Conservation (phyloP, 257 asterid genomes). For the Solanum acaule region DNA sequence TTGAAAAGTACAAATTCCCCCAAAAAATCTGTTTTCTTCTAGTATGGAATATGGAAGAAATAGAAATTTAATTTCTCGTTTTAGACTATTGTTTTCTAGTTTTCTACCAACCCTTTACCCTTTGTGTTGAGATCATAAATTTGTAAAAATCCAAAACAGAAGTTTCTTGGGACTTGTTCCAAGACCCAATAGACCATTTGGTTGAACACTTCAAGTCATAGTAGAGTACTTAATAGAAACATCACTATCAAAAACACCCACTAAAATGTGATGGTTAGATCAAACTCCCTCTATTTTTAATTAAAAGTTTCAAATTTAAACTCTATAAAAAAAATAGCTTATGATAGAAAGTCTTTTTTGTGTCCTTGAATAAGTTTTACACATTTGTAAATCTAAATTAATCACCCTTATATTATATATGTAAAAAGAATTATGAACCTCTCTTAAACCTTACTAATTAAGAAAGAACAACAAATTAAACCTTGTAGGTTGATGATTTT, state of each 20-base stretch:
- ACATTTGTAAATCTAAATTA: neutral
- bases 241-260: neutral
- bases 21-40: neutral
- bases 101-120: neutral
- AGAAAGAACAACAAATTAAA: neutral
- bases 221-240: neutral
- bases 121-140: neutral
- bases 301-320: neutral
- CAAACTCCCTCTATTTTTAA: neutral
- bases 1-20: neutral
- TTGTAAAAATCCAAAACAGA: neutral
- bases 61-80: neutral
- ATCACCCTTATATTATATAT: accelerated
- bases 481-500: neutral
- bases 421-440: neutral
- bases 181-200: neutral
- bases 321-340: neutral
- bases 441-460: neutral
- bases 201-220: neutral
- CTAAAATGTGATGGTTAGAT: no score
- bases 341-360: neutral
- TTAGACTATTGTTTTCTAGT: neutral
- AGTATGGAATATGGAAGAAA: neutral
- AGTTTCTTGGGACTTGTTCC: neutral
- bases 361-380: neutral